Percentiles rank a stretch among this genome's conserved stretches.
Evolutionary conservation across 2,329 filamentous ascomycete genomes (phyloP).

Genomic region (Monascus ruber): DNA sequence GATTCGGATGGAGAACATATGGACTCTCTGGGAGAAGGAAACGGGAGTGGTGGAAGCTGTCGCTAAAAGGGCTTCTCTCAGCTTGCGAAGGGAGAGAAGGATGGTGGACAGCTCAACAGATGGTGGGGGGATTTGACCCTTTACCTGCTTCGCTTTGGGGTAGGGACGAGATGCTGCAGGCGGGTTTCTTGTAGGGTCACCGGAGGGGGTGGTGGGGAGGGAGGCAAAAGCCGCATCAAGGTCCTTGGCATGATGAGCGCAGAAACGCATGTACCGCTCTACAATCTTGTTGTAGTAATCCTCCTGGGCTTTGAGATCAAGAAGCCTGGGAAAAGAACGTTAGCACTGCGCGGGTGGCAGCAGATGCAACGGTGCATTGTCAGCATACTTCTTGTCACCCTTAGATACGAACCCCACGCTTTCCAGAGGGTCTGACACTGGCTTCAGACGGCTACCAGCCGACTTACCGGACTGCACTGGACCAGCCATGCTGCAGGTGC

Average conservation of each 20-base stretch:
- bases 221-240: slow-evolving; percentile 65
- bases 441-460: slow-evolving; percentile 48
- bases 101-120: slow-evolving; percentile 60
- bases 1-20: slow-evolving; percentile 81
- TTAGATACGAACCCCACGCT: slow-evolving; percentile 79
- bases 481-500: slow-evolving; percentile 9
- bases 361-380: slow-evolving; percentile 1
- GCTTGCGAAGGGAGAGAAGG: slow-evolving; percentile 75
- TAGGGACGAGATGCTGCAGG: slow-evolving; percentile 17
- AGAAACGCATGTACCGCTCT: slow-evolving; percentile 81
- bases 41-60: slow-evolving; percentile 59
- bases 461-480: slow-evolving; percentile 11
- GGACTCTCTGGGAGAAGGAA: slow-evolving; percentile 74
- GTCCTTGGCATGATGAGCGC: slow-evolving; percentile 61
- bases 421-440: slow-evolving; percentile 67
- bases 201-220: slow-evolving; percentile 35
- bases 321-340: slow-evolving; percentile 43
- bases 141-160: slow-evolving; percentile 10
- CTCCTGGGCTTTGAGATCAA: slow-evolving; percentile 69
- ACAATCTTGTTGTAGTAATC: slow-evolving; percentile 78
- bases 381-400: slow-evolving; percentile 65
- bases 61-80: slow-evolving; percentile 76
- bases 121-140: slow-evolving; percentile 26
- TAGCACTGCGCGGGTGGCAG: slow-evolving; percentile 2
- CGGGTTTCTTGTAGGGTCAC: slow-evolving; percentile 29